These are phyloP conservation scores for Entoloma clypeatum DNA, from an alignment of 1,284 basidiomycete species.

Conservation along the genomic window DNA sequence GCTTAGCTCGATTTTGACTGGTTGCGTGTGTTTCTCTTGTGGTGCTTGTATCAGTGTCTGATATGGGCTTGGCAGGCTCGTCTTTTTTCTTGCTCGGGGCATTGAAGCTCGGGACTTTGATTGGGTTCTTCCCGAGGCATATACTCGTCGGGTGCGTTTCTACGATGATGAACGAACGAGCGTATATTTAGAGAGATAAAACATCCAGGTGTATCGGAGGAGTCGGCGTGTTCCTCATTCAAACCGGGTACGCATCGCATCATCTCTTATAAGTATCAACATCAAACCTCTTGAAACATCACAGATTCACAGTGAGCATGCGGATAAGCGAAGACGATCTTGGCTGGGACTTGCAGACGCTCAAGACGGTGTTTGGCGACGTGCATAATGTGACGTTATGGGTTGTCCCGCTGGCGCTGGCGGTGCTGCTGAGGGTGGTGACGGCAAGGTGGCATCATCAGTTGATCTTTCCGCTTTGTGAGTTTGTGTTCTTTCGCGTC, in stretches of 20 bases:
- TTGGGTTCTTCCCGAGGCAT: constrained; percentile 96
- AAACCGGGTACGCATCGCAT: constrained; percentile 64
- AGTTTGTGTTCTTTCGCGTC: constrained; percentile 28
- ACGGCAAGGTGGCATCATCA: constrained; percentile 84
- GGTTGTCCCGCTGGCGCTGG: constrained; percentile 75
- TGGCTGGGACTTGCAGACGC: constrained; percentile 59
- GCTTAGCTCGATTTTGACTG: constrained; percentile 88
- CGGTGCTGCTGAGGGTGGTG: constrained; percentile 77
- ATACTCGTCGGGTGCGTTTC: constrained; percentile 81
- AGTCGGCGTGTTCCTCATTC: constrained; percentile 88
- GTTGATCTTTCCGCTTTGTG: constrained; percentile 87
- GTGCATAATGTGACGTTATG: constrained; percentile 66
- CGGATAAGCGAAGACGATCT: constrained; percentile 83
- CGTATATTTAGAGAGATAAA: constrained; percentile 8
- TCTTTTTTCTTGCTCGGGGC: constrained; percentile 86
- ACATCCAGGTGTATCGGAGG: constrained; percentile 83
- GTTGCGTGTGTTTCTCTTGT: constrained; percentile 33
- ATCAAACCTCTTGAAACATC: too few species aligned
- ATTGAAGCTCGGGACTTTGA: constrained; percentile 78
- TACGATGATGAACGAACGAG: background rate
- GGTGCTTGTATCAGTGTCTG: background rate
- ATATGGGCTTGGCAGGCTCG: constrained; percentile 45
- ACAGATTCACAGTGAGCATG: constrained; percentile 78
- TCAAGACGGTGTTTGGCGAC: constrained; percentile 62
- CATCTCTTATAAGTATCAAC: background rate